phyloP scores from a whole-genome alignment of 2,329 filamentous ascomycete genomes.

The Cladosporium sp. region DNA sequence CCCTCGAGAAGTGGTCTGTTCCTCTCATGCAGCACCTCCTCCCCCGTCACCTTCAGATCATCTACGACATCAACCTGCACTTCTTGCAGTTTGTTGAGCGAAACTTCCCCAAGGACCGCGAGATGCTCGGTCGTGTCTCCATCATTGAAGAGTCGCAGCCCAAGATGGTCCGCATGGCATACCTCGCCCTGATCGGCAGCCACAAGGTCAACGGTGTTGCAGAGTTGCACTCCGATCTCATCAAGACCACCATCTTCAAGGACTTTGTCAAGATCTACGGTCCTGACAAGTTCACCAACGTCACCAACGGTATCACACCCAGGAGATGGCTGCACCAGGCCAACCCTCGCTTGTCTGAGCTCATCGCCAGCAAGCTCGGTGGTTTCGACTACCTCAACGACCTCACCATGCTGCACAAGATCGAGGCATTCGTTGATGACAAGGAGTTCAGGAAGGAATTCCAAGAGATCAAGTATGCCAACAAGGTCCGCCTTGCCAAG shows the following conservation, averaged over 20 bases:
- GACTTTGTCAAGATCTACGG: slow-evolving; percentile 96
- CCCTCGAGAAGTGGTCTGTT: slow-evolving; percentile 97
- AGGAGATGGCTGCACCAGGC: slow-evolving; percentile 96
- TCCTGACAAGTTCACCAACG: slow-evolving; percentile 96
- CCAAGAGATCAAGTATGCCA: slow-evolving; percentile 93
- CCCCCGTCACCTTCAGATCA: slow-evolving; percentile 92
- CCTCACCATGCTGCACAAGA: slow-evolving; percentile 78
- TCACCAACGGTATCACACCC: slow-evolving; percentile 97
- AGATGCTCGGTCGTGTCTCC: slow-evolving; percentile 82
- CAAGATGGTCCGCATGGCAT: slow-evolving; percentile 98
- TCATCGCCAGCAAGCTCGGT: slow-evolving; percentile 88
- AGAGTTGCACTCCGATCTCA: slow-evolving; percentile 94
- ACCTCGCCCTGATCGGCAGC: slow-evolving; percentile 89
- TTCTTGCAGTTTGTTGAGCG: slow-evolving; percentile 92
- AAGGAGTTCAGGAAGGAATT: slow-evolving; percentile 90
- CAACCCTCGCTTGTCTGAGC: slow-evolving; percentile 85
- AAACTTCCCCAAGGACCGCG: slow-evolving; percentile 83
- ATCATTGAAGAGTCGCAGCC: slow-evolving; percentile 96
- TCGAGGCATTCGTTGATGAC: slow-evolving; percentile 83
- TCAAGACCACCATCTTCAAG: slow-evolving; percentile 99
- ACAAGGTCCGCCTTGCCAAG: slow-evolving; percentile 89
- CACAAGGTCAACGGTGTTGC: slow-evolving; percentile 99
- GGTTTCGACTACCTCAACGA: slow-evolving; percentile 86
- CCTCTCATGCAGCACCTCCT: slow-evolving; percentile 88
- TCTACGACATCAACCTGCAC: slow-evolving; percentile 95